These are phyloP conservation scores for Vigna mungo DNA, from an alignment of 306 rosid genomes.

Conservation along the genomic window DNA sequence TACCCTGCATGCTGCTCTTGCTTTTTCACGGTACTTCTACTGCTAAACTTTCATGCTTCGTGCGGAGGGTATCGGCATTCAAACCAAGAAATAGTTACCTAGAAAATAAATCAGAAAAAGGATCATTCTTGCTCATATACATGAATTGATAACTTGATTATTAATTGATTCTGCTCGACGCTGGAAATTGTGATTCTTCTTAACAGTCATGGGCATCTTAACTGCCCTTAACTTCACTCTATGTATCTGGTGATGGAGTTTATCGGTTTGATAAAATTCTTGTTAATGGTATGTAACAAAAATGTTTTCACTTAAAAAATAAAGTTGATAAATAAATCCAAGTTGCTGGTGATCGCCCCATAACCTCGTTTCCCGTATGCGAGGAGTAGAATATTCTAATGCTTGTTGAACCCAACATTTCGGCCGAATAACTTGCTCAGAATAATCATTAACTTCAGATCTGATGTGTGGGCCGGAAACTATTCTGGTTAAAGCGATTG, in stretches of 20 bases:
- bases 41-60: conserved; percentile 33
- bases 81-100: background rate
- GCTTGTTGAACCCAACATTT: background rate
- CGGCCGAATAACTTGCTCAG: background rate
- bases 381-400: conserved; percentile 13
- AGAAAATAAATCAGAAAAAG: background rate
- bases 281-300: background rate
- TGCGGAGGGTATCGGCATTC: conserved; percentile 15
- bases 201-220: background rate
- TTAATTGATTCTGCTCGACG: background rate
- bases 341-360: conserved; percentile 2
- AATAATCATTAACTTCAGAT: conserved; percentile 34
- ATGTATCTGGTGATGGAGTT: conserved; percentile 10
- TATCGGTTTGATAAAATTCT: conserved; percentile 7
- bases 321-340: background rate
- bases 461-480: conserved; percentile 7
- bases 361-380: background rate
- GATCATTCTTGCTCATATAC: background rate
- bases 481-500: background rate
- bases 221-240: background rate
- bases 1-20: conserved; percentile 49
- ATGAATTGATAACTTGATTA: conserved; percentile 4
- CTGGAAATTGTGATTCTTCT: background rate
- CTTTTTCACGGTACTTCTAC: conserved; percentile 1
- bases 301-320: background rate